Percentiles rank a stretch among this genome's conserved stretches.
phyloP scores from a whole-genome alignment of 371 early-diverging fungal genomes.

The Nematocida displodere region DNA sequence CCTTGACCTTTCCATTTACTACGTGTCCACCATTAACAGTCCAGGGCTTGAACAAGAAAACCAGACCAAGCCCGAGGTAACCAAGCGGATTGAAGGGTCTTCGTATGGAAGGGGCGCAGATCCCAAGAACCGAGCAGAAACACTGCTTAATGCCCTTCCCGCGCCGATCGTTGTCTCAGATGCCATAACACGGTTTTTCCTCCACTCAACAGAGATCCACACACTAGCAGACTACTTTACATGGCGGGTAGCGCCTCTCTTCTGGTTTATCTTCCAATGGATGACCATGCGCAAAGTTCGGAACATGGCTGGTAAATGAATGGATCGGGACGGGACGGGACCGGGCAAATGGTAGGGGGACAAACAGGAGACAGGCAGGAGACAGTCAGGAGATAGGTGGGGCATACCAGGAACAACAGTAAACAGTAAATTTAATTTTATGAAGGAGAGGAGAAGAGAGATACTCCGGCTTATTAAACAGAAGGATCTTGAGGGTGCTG shows the following conservation, averaged over 20 bases:
- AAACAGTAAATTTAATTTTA: background rate
- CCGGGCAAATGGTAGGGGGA: no score
- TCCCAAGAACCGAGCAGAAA: conserved; percentile 29
- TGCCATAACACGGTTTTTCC: conserved; percentile 25
- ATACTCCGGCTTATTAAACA: background rate
- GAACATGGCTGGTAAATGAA: no score
- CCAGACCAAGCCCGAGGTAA: conserved; percentile 72
- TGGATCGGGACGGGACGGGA: no score
- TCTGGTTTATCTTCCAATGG: conserved; percentile 6
- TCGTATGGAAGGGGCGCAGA: background rate
- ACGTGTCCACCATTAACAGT: conserved; percentile 73
- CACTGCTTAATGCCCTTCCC: conserved; percentile 19
- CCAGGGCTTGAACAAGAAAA: conserved; percentile 75
- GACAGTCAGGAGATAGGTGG: no score
- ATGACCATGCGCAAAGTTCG: background rate
- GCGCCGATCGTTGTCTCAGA: conserved; percentile 13
- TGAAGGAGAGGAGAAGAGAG: conserved; percentile 4
- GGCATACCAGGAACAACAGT: background rate
- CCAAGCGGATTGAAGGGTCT: conserved; percentile 70
- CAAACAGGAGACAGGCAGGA: no score
- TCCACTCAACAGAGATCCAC: conserved; percentile 15
- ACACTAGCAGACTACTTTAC: conserved; percentile 14
- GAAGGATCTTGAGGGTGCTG: background rate
- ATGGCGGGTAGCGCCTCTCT: conserved; percentile 15
- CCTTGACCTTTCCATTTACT: conserved; percentile 73